Conservation (phyloP, 2,329 filamentous ascomycete genomes). For the Talaromyces sp. region DNA sequence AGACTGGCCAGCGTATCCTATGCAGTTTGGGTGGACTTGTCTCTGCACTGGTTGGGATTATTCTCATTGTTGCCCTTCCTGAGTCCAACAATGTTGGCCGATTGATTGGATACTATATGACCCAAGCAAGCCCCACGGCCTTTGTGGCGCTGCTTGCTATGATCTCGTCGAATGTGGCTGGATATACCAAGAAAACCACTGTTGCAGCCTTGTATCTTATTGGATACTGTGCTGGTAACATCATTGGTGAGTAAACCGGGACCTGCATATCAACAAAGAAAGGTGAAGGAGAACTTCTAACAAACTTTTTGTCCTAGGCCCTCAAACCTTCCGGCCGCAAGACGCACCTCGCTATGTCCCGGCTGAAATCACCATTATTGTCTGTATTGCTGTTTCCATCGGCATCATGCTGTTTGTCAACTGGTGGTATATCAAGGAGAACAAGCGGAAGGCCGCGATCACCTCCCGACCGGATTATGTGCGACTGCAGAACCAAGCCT, state of each 20-base stretch:
- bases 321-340: slow-evolving; percentile 59
- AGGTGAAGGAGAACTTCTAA: neutral
- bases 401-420: slow-evolving; percentile 64
- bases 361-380: slow-evolving; percentile 66
- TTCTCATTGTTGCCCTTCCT: slow-evolving; percentile 66
- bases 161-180: slow-evolving; percentile 63
- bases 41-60: slow-evolving; percentile 60
- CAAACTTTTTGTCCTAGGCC: slow-evolving; percentile 36
- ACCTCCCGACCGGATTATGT: slow-evolving; percentile 59
- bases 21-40: slow-evolving; percentile 57
- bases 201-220: slow-evolving; percentile 54
- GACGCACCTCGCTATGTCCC: slow-evolving; percentile 64
- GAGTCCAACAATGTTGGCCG: slow-evolving; percentile 60
- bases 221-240: slow-evolving; percentile 56
- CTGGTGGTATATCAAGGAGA: slow-evolving; percentile 62
- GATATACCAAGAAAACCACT: slow-evolving; percentile 58
- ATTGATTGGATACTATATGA: slow-evolving; percentile 68
- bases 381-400: slow-evolving; percentile 59
- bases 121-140: slow-evolving; percentile 60
- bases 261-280: too few species aligned
- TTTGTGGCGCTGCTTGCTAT: slow-evolving; percentile 67
- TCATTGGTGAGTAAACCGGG: slow-evolving; percentile 55
- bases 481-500: slow-evolving; percentile 66
- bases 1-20: slow-evolving; percentile 60
- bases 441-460: slow-evolving; percentile 59